Evolutionary conservation across 2,329 filamentous ascomycete species (phyloP), one percentile per base, ranked within the genome.

Genomic region (Neofusicoccum umdonicola): DNA sequence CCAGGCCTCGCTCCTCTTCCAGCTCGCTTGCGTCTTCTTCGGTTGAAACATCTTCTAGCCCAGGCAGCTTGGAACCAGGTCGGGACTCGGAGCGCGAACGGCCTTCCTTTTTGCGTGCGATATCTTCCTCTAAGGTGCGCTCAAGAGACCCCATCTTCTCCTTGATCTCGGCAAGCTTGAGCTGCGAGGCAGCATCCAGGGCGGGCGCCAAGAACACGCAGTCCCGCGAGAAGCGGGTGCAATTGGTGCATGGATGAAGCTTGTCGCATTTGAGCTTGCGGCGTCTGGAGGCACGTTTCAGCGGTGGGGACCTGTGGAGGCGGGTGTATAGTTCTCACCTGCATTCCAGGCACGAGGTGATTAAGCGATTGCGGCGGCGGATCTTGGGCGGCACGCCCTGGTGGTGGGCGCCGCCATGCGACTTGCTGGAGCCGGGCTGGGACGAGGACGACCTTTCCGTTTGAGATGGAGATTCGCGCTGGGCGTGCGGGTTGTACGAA

Each of bases 191-290:
- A 66, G 89, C 84, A 74, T 92, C 90, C n/a, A 90, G 80, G 22
- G 87, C 84, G 0, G 87, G 84, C 2, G 87, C 85, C 41, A 92
- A 82, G 72, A 90, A 91, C 42, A 90, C 74, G 69, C 84, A 86
- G 68, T 83, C 79, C 17, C 83, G 78, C n/a, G 73, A 71, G 71
- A 80, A 81, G 60, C 82, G 78, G n/a, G 75, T 77, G 75, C 87
- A 90, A 75, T 91, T 91, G 68, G 82, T 82, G 73, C 90, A 94
- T 66, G 91, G 89, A 58, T 89, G 84, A 19, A 82, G 77, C 73
- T 91, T 92, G 79, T 91, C 88, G 78, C 91, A 94, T 74, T 90
- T 91, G 64, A 93, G 81, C 77, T 94, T 94, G 45, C 91, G 85
- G 22, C 90, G 85, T 44, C 91, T 85, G 73, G n/a, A 35, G 4